A percentile compares a stretch with the other conserved stretches of the same genome.
Evolutionary conservation across 2,329 filamentous ascomycete genomes (phyloP).

Genomic region (Zymoseptoria ardabiliae): DNA sequence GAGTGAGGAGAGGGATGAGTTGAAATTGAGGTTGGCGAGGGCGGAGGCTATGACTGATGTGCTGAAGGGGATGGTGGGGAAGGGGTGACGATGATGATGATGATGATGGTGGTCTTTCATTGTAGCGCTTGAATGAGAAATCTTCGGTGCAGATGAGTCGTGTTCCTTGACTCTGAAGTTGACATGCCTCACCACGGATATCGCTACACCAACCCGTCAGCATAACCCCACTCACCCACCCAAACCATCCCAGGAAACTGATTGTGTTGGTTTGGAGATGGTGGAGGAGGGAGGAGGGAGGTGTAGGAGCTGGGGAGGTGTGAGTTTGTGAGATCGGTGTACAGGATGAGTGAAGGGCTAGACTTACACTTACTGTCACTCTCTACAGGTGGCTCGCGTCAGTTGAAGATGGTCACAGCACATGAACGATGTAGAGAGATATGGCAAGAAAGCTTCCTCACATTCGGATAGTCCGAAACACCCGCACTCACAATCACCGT

Average conservation of each 20-base stretch:
- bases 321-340: not conserved
- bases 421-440: too few species aligned
- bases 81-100: not conserved
- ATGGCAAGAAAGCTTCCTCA: constrained; percentile 28
- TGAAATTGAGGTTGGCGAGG: constrained; percentile 55
- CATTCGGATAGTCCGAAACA: constrained; percentile 50
- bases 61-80: constrained; percentile 31
- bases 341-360: constrained; percentile 8
- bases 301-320: constrained; percentile 41
- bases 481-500: constrained; percentile 52
- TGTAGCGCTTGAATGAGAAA: not conserved
- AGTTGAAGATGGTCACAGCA: too few species aligned
- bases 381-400: constrained; percentile 30
- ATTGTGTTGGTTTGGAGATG: constrained; percentile 53
- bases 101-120: too few species aligned
- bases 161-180: too few species aligned
- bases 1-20: constrained; percentile 55
- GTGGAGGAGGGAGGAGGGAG: constrained; percentile 47
- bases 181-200: constrained; percentile 25
- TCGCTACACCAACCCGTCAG: constrained; percentile 10
- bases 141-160: not conserved
- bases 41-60: constrained; percentile 59
- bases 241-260: too few species aligned
- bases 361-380: constrained; percentile 44
- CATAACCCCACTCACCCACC: too few species aligned